Percentiles rank a stretch among this genome's conserved stretches.
Conservation (phyloP, 1,139 yeast genomes). For the Entelexis paramagnoliae region DNA sequence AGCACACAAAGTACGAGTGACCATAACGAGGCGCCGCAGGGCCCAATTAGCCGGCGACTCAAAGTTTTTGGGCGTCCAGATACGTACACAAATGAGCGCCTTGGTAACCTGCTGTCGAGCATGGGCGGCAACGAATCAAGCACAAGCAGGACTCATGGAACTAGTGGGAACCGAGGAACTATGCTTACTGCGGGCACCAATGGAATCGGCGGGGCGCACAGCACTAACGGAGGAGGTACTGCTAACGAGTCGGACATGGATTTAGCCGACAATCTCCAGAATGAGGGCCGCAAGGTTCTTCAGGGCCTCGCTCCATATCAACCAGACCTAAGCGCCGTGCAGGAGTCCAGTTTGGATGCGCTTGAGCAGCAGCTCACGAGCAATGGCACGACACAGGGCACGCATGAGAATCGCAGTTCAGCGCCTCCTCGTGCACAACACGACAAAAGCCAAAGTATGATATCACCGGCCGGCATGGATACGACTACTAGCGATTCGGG, state of each 20-base stretch:
- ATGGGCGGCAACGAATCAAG: conserved; percentile 11
- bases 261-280: conserved; percentile 17
- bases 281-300: conserved; percentile 20
- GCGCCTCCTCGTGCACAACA: not conserved
- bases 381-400: conserved; percentile 4
- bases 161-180: not conserved
- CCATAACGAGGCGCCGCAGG: conserved; percentile 4
- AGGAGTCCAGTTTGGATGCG: conserved; percentile 22
- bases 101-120: conserved; percentile 18
- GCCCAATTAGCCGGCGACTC: conserved; percentile 13
- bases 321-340: conserved; percentile 15
- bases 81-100: conserved; percentile 21
- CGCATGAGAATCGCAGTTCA: not conserved
- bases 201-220: not conserved
- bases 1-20: conserved; percentile 4
- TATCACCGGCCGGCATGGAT: not conserved
- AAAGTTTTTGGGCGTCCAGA: conserved; percentile 21
- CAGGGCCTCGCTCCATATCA: conserved; percentile 19
- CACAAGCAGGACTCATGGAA: not conserved
- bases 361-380: conserved; percentile 21
- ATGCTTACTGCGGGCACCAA: not conserved
- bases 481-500: conserved; percentile 10
- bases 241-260: conserved; percentile 17
- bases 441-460: not conserved
- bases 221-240: not conserved